Evolutionary conservation across 1,284 basidiomycete species (phyloP).

Genomic region (Tylopilus sp.): DNA sequence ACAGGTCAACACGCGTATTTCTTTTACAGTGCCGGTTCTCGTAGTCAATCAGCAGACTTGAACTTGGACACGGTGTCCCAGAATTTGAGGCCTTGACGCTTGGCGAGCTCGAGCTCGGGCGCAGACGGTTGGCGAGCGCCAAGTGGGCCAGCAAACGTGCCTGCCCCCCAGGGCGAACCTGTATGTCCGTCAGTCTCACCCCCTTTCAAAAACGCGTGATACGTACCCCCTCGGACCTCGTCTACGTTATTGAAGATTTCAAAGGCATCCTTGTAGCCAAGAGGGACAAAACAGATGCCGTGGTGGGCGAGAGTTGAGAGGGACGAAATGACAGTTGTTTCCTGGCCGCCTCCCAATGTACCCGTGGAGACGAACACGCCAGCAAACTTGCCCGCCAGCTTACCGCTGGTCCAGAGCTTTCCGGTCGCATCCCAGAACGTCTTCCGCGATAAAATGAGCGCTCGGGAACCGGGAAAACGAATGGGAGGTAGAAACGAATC

Average conservation of each 20-base stretch:
- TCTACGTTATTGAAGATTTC: slow-evolving; percentile 38
- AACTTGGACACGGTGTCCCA: slow-evolving; percentile 22
- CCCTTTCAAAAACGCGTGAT: no score
- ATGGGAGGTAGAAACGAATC: not conserved
- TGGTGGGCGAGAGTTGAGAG: slow-evolving; percentile 56
- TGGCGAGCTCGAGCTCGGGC: slow-evolving; percentile 47
- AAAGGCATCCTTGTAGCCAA: slow-evolving; percentile 44
- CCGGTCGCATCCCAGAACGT: slow-evolving; percentile 53
- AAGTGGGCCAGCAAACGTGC: slow-evolving; percentile 44
- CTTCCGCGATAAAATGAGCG: slow-evolving; percentile 23
- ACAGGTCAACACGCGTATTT: not conserved
- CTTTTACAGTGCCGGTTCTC: not conserved
- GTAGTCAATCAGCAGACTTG: not conserved
- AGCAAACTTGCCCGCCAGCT: slow-evolving; percentile 54
- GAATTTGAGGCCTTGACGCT: slow-evolving; percentile 41
- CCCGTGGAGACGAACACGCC: slow-evolving; percentile 44
- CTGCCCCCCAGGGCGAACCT: slow-evolving; percentile 46
- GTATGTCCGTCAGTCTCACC: not conserved
- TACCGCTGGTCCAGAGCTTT: slow-evolving; percentile 45
- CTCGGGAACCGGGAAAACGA: not conserved
- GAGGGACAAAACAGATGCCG: slow-evolving; percentile 50
- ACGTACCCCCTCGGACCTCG: slow-evolving; percentile 43
- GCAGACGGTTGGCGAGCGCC: slow-evolving; percentile 44
- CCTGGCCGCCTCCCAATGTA: slow-evolving; percentile 44
- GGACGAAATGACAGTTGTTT: slow-evolving; percentile 46